Percentiles rank a stretch among this genome's conserved stretches.
phyloP scores from a whole-genome alignment of 1,284 basidiomycete genomes.

The Tremellales sp. region DNA sequence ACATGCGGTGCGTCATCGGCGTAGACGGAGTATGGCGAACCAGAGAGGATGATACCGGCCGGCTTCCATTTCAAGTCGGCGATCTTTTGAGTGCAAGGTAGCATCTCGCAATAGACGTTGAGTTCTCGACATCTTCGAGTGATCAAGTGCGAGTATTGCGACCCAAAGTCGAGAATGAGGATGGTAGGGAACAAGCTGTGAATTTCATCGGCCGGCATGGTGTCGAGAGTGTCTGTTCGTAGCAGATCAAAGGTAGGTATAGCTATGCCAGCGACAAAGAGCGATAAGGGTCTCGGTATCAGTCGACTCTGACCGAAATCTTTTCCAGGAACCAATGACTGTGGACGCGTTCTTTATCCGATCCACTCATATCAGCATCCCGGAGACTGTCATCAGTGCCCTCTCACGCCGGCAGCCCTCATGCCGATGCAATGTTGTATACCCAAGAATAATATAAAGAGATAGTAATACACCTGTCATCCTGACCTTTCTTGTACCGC shows the following conservation, averaged over 20 bases:
- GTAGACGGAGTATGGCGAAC: constrained; percentile 98
- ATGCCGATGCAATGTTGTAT: too few relatives aligned
- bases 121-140: constrained; percentile 96
- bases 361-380: too few relatives aligned
- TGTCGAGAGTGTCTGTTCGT: not conserved
- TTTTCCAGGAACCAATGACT: too few relatives aligned
- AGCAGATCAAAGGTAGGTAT: not conserved
- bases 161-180: constrained; percentile 96
- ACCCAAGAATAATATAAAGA: too few relatives aligned
- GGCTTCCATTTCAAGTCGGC: constrained; percentile 89
- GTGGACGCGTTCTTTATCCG: too few relatives aligned
- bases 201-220: constrained; percentile 54
- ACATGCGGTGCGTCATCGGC: constrained; percentile 89
- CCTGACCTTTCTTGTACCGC: too few relatives aligned
- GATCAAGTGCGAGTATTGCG: constrained; percentile 98
- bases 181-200: constrained; percentile 96
- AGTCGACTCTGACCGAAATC: too few relatives aligned
- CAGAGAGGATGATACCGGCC: constrained; percentile 95
- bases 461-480: too few relatives aligned
- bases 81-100: constrained; percentile 94
- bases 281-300: too few relatives aligned
- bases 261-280: too few relatives aligned
- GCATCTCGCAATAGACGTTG: constrained; percentile 93
- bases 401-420: too few relatives aligned
- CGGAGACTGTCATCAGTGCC: too few relatives aligned